Conservation (phyloP, 192 early-diverging fungal genomes). For the Coemansia aciculifera region DNA sequence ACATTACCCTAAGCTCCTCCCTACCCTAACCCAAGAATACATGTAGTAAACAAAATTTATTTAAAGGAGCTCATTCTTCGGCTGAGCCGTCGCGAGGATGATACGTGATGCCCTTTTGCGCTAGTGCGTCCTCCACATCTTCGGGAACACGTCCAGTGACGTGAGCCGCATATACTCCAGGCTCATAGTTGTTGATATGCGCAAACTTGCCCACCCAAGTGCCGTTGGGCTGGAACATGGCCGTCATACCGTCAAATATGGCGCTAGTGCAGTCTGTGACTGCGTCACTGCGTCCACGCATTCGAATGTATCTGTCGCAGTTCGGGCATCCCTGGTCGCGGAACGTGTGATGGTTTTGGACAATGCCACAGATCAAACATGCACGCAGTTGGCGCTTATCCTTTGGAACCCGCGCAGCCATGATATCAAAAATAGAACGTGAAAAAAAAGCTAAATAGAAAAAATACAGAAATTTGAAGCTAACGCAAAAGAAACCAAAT, state of each 20-base stretch:
- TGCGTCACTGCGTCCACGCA: constrained; percentile 63
- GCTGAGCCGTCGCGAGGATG: constrained; percentile 66
- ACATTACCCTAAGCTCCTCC: neutral
- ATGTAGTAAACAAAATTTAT: neutral
- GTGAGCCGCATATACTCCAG: constrained; percentile 75
- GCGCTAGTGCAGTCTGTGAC: constrained; percentile 77
- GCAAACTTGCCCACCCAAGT: constrained; percentile 80
- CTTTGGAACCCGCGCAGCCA: constrained; percentile 57
- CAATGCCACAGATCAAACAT: constrained; percentile 76
- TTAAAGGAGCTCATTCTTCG: constrained; percentile 20
- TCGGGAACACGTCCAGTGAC: constrained; percentile 73
- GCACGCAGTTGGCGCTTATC: constrained; percentile 76
- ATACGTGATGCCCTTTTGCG: constrained; percentile 67
- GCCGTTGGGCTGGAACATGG: constrained; percentile 70
- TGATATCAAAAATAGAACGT: constrained; percentile 5
- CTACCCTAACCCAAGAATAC: neutral
- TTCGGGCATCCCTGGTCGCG: constrained; percentile 75
- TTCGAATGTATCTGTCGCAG: constrained; percentile 72
- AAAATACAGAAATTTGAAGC: neutral
- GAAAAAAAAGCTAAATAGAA: constrained; percentile 3
- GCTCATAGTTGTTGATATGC: constrained; percentile 49
- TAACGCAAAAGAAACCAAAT: neutral
- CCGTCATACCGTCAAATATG: constrained; percentile 74
- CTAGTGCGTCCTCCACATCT: constrained; percentile 71
- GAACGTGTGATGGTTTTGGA: constrained; percentile 77